Base-by-base conservation (phyloP, 345 rosid species). In the Salix udensis region DNA sequence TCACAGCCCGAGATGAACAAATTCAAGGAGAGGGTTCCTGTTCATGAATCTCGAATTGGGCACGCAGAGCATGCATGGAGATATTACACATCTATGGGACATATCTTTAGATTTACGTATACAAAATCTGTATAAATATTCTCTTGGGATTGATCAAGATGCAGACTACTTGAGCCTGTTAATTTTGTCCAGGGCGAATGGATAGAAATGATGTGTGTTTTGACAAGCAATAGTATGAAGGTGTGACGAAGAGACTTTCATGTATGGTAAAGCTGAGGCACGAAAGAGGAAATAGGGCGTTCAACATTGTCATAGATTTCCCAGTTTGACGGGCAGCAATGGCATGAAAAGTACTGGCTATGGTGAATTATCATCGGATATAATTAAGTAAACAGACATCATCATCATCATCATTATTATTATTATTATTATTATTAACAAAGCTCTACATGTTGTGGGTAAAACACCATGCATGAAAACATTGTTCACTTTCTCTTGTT, bases 201-300 rank as follows among this genome's bases (percentile, higher is more conserved):
- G 75, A 69, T 68, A 30, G 53, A 67, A 78, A 76, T 72, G 78
- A 79, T 74, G 31, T 39, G 15, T 30, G 4, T 3, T 74, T 81
- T 74, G n/a, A 24, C 39, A 70, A 70, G 68, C 46, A 60, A 50
- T 18, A 11, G 16, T 13, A 46, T 46, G 67, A 60, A 65, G 26
- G 37, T 62, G 0, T 30, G 36, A 19, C 8, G 64, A 62, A 30
- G 68, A 68, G 18, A 65, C 53, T 42, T 26, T 19, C 3, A 62
- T 86, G 89, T 85, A 77, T 60, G 81, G 72, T 72, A 84, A 87
- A 89, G 90, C 76, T 60, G 74, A 74, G 81, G 86, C 90, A 87
- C 1, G 58, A 79, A 79, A 78, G 76, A 31, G 34, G 85, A 79
- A 78, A 77, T 68, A 44, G 53, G 24, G 50, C 58, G 5, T 30